Base-by-base conservation (phyloP, 495 filamentous ascomycete genomes). In the Jackrogersella minutella region DNA sequence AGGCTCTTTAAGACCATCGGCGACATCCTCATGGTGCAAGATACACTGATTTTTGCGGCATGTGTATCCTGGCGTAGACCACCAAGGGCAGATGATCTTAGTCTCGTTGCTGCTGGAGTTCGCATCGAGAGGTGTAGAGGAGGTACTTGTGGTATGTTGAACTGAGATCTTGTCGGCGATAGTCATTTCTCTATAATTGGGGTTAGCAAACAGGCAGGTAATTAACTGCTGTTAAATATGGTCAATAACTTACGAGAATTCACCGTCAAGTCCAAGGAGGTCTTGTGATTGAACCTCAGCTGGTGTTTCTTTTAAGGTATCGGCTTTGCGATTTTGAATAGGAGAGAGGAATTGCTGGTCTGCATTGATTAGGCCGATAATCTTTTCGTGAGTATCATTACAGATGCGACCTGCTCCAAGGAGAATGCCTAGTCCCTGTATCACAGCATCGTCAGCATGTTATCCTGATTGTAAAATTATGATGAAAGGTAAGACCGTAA, bases 11-110 rank as follows among this genome's bases (percentile, higher is more conserved):
- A 54, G 1, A n/a, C 53, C 65, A 13, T 19, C 65, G 5, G 47
- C 26, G n/a, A 64, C 36, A 16, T 63, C 11, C 11, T 58, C 58
- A 19, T 68, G 65, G 24, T 26, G 19, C 14, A 68, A 40, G 2
- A 28, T 13, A 10, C 65, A 68, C 19, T 24, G 30, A 6, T 40
- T 40, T 6, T 43, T 26, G n/a, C 59, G 65, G 17, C 59, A 68
- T 1, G n/a, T 0, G 4, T 33, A 63, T 0, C 65, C 65, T 0
- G 39, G 14, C 0, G 65, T 64, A 0, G 26, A 33, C 65, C 65
- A 68, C 65, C 65, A 68, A n/a, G 65, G 65, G 14, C 65, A 68
- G 59, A 68, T 52, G 13, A 68, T 46, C 44, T 62, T 68, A 21
- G 36, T 2, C 16, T 47, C 26, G 28, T 17, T 50, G 24, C 8